Conservation (phyloP, 352 stramenopile species). For the Globisporangium orthogonon region DNA sequence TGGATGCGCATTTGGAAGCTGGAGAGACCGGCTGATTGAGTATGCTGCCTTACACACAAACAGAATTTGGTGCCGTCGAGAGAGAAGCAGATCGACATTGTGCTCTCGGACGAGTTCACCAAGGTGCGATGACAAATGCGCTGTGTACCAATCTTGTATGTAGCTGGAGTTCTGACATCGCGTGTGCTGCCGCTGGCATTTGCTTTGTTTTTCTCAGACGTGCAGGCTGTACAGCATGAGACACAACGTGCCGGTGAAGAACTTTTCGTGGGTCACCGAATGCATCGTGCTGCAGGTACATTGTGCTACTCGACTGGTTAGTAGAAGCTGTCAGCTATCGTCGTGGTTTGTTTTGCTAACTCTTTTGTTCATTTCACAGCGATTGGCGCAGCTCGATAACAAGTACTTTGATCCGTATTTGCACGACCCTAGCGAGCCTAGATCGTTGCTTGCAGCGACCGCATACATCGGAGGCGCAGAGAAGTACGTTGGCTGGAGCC, state of each 20-base stretch:
- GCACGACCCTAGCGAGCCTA: conserved; percentile 5
- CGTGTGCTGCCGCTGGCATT: background rate
- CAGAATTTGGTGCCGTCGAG: conserved; percentile 44
- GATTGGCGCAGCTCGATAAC: conserved; percentile 32
- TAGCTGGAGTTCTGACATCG: background rate
- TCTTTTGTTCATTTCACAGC: conserved; percentile 20
- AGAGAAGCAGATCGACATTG: conserved; percentile 40
- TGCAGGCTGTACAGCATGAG: conserved; percentile 46
- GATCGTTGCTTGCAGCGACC: conserved; percentile 25
- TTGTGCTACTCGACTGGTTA: background rate
- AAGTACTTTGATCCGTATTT: conserved; percentile 37
- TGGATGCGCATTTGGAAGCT: background rate
- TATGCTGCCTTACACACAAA: conserved; percentile 2
- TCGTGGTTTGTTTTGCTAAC: background rate
- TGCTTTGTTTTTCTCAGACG: conserved; percentile 18
- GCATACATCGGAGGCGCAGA: conserved; percentile 57
- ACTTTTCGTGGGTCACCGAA: conserved; percentile 76
- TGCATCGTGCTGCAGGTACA: conserved; percentile 75
- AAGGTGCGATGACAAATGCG: conserved; percentile 24
- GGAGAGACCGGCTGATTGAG: background rate
- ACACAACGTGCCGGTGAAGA: conserved; percentile 36
- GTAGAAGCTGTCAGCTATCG: background rate
- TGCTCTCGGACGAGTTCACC: conserved; percentile 66
- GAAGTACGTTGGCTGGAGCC: conserved; percentile 23
- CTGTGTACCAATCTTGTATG: background rate